Base-by-base conservation (phyloP, 768 basidiomycete genomes). In the Gymnopilus junonius region DNA sequence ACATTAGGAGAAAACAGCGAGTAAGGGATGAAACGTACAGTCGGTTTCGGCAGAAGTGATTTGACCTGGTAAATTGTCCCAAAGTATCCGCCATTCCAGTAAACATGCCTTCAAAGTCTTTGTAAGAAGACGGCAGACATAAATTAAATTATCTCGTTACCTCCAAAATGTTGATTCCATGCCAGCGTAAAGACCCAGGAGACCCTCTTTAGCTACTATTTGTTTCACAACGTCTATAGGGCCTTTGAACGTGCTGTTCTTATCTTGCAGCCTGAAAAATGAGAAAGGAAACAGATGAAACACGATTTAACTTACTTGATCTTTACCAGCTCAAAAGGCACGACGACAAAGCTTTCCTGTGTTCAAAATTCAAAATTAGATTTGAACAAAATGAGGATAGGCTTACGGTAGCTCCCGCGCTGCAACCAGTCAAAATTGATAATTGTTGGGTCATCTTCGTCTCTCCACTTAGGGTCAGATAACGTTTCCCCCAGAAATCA, bases 151-250 rank as follows among this genome's bases (percentile, higher is more conserved):
- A 21, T 37, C 25, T 45, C 32, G 78, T 35, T 59, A 93, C 93
- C 96, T 86, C 97, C 97, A 98, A 79, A 98, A 97, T 2, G 97
- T 99, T 12, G 94, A 87, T 74, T 99, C 97, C 92, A 99, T 96
- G 35, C 97, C 96, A 23, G 87, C 87, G 72, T 98, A 98, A 25
- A 98, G 77, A 20, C 94, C 96, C 0, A 98, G 77, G 4, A 92
- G 54, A 29, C 97, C 97, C 34, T 94, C 89, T 62, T 89, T 90
- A 68, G 75, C 82, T 51, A 97, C 74, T 29, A 95, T 82, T 68
- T 93, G 88, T 67, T 84, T 89, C 17, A 99, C 85, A 15, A 97
- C 97, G 63, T 97, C 96, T 74, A 95, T 84, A 0, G 97, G 96
- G 3, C 97, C 97, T 25, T 88, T 87, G 78, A 89, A 99, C 1